Conservation (phyloP, 306 rosid genomes). For the Cucumis cinereus region DNA sequence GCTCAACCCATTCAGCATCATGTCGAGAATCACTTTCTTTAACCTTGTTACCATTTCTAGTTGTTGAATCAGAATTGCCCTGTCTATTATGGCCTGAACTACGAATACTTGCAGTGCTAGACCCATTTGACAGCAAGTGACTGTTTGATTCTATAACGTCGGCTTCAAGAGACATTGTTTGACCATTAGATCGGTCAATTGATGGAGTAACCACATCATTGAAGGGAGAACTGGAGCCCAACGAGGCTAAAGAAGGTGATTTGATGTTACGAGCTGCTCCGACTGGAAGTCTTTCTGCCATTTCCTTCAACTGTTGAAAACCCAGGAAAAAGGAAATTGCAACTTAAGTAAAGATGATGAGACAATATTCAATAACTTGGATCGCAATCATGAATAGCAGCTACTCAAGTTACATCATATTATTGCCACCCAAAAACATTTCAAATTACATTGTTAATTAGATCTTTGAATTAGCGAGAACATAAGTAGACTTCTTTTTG, state of each 20-base stretch:
- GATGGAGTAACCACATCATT: slow-evolving; percentile 47
- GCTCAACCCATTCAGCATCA: slow-evolving; percentile 17
- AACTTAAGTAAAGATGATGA: not conserved
- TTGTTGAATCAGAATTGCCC: slow-evolving; percentile 48
- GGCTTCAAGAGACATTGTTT: slow-evolving; percentile 43
- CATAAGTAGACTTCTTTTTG: not conserved
- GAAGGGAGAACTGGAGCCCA: slow-evolving; percentile 54
- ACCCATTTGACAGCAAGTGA: slow-evolving; percentile 61
- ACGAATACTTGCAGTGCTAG: slow-evolving; percentile 42
- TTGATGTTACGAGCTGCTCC: slow-evolving; percentile 72
- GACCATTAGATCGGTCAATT: slow-evolving; percentile 50
- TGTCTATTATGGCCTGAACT: slow-evolving; percentile 54
- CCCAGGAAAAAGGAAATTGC: slow-evolving; percentile 1
- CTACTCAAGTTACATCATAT: not conserved
- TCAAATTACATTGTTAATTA: not conserved
- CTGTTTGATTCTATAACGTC: slow-evolving; percentile 59
- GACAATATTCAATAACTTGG: not conserved
- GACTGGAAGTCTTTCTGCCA: slow-evolving; percentile 97
- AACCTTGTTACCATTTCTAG: slow-evolving; percentile 19
- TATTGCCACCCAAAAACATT: not conserved
- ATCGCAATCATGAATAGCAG: not conserved
- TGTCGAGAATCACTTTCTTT: slow-evolving; percentile 67
- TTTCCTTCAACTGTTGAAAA: slow-evolving; percentile 66
- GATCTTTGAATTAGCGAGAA: not conserved
- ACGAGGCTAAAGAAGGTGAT: slow-evolving; percentile 56